phyloP scores from a whole-genome alignment of 106 monocot genomes.

The Narthecium ossifragum region DNA sequence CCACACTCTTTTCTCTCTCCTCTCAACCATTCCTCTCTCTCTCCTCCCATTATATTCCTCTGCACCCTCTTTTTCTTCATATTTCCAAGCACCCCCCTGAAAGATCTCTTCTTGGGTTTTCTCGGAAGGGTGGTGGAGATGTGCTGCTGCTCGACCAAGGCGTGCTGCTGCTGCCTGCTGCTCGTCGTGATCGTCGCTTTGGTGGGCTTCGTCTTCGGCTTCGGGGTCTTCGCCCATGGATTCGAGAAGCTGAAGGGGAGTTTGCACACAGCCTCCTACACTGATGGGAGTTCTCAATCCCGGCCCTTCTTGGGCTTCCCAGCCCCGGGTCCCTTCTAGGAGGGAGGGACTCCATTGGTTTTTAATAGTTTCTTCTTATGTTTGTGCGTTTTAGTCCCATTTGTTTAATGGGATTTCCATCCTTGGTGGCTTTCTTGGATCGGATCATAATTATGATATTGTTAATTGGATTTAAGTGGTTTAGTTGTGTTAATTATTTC shows the following conservation, averaged over 20 bases:
- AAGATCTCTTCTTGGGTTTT: not conserved
- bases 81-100: not conserved
- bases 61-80: not conserved
- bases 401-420: too few relatives aligned
- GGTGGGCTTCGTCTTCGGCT: conserved; percentile 84
- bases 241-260: conserved; percentile 74
- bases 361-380: not conserved
- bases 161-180: conserved; percentile 78
- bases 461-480: not conserved
- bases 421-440: not conserved
- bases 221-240: conserved; percentile 81
- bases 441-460: not conserved
- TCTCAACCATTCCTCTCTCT: not conserved
- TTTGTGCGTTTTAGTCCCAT: too few relatives aligned
- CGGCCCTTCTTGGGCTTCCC: conserved; percentile 33
- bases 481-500: not conserved
- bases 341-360: not conserved
- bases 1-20: not conserved
- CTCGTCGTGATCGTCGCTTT: conserved; percentile 46
- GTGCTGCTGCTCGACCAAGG: conserved; percentile 71
- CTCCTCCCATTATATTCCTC: not conserved
- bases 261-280: conserved; percentile 26
- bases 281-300: not conserved
- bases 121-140: conserved; percentile 8
- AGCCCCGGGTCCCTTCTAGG: conserved; percentile 16